Conservation (phyloP, 371 early-diverging fungal species). For the Zychaea mexicana region DNA sequence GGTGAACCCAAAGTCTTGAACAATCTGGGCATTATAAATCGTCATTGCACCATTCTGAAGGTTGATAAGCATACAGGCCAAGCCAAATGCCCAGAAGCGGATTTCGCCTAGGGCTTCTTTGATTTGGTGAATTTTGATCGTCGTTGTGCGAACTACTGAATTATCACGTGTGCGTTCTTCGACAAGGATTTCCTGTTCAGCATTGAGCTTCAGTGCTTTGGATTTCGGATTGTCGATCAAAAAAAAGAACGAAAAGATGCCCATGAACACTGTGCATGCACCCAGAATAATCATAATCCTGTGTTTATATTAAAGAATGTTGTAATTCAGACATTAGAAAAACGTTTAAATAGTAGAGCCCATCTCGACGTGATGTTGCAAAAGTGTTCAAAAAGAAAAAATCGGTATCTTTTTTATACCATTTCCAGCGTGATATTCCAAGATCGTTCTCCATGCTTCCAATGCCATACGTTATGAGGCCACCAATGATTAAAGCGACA, state of each 20-base stretch:
- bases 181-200: constrained; percentile 40
- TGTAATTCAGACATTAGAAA: too few species aligned
- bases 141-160: constrained; percentile 31
- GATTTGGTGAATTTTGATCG: constrained; percentile 32
- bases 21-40: constrained; percentile 32
- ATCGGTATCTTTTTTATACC: constrained; percentile 26
- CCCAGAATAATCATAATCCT: constrained; percentile 51
- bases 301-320: too few species aligned
- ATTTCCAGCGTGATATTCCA: constrained; percentile 57
- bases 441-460: constrained; percentile 40
- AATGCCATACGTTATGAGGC: constrained; percentile 63
- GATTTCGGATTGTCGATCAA: constrained; percentile 42
- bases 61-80: constrained; percentile 31
- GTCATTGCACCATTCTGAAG: constrained; percentile 43
- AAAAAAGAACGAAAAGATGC: constrained; percentile 31
- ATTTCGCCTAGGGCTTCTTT: constrained; percentile 35
- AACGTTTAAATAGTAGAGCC: too few species aligned
- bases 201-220: constrained; percentile 23
- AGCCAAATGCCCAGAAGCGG: constrained; percentile 33
- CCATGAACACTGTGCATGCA: constrained; percentile 21
- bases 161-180: constrained; percentile 45
- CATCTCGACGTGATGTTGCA: too few species aligned
- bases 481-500: constrained; percentile 60
- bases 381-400: not conserved
- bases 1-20: constrained; percentile 36